Evolutionary conservation across 768 basidiomycete genomes (phyloP).

Genomic region (Podaxis sp.): DNA sequence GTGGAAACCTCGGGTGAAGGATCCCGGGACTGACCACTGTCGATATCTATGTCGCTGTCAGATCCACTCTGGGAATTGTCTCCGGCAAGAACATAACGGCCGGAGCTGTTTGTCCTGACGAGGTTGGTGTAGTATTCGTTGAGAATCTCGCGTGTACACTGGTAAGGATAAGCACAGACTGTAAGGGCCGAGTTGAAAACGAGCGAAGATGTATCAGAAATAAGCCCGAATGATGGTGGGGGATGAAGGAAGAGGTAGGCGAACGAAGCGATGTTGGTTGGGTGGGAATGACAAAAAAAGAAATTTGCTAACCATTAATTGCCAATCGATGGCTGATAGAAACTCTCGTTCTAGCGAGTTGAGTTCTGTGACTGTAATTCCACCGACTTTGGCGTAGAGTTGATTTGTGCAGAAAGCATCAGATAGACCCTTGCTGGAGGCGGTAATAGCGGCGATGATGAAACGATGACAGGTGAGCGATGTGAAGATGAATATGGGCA

Average conservation of each 20-base stretch:
- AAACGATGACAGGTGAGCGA: conserved; percentile 98
- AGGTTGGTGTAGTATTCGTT: conserved; percentile 95
- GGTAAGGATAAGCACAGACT: conserved; percentile 26
- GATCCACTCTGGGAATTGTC: conserved; percentile 39
- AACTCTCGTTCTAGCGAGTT: conserved; percentile 96
- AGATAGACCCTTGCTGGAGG: conserved; percentile 92
- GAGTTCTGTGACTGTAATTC: conserved; percentile 87
- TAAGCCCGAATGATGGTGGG: not conserved
- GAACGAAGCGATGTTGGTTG: conserved; percentile 1
- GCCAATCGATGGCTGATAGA: conserved; percentile 89
- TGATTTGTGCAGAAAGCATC: conserved; percentile 95
- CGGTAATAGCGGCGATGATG: conserved; percentile 89
- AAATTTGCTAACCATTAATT: conserved; percentile 75
- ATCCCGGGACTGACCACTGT: conserved; percentile 49
- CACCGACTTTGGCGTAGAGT: conserved; percentile 95
- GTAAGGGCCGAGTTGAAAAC: conserved; percentile 23
- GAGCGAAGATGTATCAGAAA: not conserved
- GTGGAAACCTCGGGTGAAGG: conserved; percentile 42
- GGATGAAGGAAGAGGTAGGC: not conserved
- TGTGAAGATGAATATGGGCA: conserved; percentile 87
- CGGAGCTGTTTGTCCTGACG: conserved; percentile 76
- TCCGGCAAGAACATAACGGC: conserved; percentile 52
- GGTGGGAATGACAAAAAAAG: conserved; percentile 12
- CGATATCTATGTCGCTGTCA: conserved; percentile 60
- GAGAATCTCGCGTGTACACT: conserved; percentile 90